Percentiles rank a stretch among this genome's conserved stretches.
Conservation (phyloP, 345 rosid genomes). For the Geranium rotundifolium region DNA sequence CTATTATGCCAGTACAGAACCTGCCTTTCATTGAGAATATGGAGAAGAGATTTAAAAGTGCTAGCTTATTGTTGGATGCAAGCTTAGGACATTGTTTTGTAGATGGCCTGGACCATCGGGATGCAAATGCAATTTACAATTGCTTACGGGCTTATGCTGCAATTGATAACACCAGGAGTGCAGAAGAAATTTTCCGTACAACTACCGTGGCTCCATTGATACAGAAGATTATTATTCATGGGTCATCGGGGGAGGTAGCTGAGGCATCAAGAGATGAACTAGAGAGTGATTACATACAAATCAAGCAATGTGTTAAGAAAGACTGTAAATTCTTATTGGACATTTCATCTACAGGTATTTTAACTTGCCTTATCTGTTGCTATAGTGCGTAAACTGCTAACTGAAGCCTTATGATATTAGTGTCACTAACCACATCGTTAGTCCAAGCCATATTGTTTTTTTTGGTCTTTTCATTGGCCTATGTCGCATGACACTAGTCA, state of each 20-base stretch:
- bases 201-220: constrained; percentile 62
- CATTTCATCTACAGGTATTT: constrained; percentile 75
- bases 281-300: constrained; percentile 63
- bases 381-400: not conserved
- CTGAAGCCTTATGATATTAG: not conserved
- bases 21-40: constrained; percentile 95
- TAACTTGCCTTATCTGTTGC: not conserved
- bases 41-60: constrained; percentile 93
- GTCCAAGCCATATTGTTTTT: not conserved
- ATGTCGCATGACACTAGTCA: not conserved
- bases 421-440: not conserved
- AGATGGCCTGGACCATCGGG: constrained; percentile 77
- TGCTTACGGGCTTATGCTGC: constrained; percentile 97
- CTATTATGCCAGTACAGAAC: constrained; percentile 83
- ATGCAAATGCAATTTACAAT: constrained; percentile 85
- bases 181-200: constrained; percentile 83
- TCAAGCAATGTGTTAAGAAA: constrained; percentile 48
- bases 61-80: constrained; percentile 74
- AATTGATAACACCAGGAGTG: constrained; percentile 58
- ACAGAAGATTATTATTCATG: constrained; percentile 55
- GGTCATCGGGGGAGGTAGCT: constrained; percentile 29
- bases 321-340: constrained; percentile 82
- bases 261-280: constrained; percentile 62
- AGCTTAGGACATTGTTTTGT: constrained; percentile 93
- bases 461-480: not conserved